Evolutionary conservation across 2,329 filamentous ascomycete genomes (phyloP).

Genomic region (Sarocladiaceae sp.): DNA sequence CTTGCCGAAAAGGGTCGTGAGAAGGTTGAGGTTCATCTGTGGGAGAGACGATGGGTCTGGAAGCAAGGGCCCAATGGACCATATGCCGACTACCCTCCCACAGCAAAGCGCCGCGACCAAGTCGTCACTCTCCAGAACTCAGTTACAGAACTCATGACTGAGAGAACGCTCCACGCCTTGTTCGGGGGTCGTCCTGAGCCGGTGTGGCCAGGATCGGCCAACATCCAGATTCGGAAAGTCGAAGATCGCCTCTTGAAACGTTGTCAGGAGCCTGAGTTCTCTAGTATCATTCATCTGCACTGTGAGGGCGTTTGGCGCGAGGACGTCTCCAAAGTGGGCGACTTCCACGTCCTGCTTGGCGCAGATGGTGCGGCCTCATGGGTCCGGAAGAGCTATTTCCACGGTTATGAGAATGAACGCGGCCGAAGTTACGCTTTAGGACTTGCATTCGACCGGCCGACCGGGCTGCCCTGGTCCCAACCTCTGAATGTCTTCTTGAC

Average conservation of each 20-base stretch:
- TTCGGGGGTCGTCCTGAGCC: conserved; percentile 27
- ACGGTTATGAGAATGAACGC: conserved; percentile 28
- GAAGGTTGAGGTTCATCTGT: conserved; percentile 29
- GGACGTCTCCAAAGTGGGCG: conserved; percentile 24
- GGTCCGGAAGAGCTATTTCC: conserved; percentile 28
- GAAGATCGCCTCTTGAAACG: conserved; percentile 31
- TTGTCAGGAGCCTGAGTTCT: conserved; percentile 27
- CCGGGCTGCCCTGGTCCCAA: conserved; percentile 29
- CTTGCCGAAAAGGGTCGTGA: conserved; percentile 28
- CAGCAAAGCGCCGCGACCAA: conserved; percentile 27
- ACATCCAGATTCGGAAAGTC: conserved; percentile 34
- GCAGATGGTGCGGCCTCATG: conserved; percentile 31
- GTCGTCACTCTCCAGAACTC: conserved; percentile 31
- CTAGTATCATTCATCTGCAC: conserved; percentile 26
- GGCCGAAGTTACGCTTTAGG: conserved; percentile 30
- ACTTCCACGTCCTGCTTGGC: conserved; percentile 31
- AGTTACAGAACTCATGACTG: conserved; percentile 25
- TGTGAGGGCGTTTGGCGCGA: conserved; percentile 25
- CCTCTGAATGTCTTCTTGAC: conserved; percentile 32
- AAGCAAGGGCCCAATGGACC: conserved; percentile 15
- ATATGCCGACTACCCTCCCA: conserved; percentile 24
- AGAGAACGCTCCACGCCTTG: conserved; percentile 22
- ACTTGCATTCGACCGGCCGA: conserved; percentile 27
- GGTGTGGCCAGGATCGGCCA: conserved; percentile 31
- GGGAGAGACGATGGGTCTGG: conserved; percentile 27